A percentile compares a stretch with the other conserved stretches of the same genome.
phyloP scores from a whole-genome alignment of 208 protist genomes.

The Kentomonas sorsogonicus region DNA sequence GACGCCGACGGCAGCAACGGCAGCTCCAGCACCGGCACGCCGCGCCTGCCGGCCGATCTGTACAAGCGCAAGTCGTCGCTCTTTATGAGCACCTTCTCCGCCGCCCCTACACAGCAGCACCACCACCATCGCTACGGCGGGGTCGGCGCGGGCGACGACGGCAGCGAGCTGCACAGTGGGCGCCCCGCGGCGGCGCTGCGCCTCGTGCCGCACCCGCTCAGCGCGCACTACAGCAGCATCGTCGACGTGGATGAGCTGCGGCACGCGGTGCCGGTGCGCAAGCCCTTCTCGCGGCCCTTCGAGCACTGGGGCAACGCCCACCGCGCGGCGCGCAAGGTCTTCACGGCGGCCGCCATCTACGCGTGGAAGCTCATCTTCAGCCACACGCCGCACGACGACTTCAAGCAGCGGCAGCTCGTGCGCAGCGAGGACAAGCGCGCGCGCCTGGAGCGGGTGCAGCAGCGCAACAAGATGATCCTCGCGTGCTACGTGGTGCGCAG shows the following conservation, averaged over 20 bases:
- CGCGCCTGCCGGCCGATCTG: too few species aligned
- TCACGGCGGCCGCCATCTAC: conserved; percentile 74
- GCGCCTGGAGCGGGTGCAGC: conserved; percentile 70
- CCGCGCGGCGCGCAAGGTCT: conserved; percentile 51
- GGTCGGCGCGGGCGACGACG: neutral
- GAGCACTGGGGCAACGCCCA: conserved; percentile 73
- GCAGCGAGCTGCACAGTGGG: neutral
- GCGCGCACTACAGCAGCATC: conserved; percentile 53
- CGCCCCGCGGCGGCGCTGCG: neutral
- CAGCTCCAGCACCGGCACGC: too few species aligned
- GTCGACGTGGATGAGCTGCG: conserved; percentile 61
- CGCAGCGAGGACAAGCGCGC: conserved; percentile 55
- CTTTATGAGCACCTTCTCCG: too few species aligned
- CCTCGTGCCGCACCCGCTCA: conserved; percentile 11
- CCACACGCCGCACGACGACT: conserved; percentile 85
- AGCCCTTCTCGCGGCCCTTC: conserved; percentile 63
- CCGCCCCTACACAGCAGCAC: neutral
- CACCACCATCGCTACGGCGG: neutral
- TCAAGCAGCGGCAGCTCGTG: conserved; percentile 76
- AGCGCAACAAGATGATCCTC: conserved; percentile 87
- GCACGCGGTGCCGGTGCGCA: conserved; percentile 32
- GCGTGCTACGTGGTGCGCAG: conserved; percentile 78
- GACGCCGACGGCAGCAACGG: too few species aligned
- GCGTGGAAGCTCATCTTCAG: conserved; percentile 91
- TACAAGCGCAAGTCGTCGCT: too few species aligned